These are phyloP conservation scores for Serendipita sp. DNA, from an alignment of 768 basidiomycete genomes.

Conservation along the genomic window DNA sequence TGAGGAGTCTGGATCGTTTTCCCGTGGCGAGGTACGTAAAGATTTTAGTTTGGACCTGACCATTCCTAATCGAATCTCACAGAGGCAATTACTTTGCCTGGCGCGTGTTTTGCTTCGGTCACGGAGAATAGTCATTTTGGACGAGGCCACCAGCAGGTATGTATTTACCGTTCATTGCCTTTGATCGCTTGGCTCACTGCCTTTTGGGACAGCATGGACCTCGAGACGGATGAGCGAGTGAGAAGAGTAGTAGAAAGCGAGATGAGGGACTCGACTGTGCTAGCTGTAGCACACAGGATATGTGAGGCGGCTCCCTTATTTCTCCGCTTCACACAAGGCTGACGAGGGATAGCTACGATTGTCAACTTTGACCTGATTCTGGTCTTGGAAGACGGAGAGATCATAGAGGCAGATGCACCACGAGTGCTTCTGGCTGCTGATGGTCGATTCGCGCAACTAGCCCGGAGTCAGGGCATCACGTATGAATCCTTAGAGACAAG, in stretches of 20 bases:
- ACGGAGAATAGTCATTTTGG: constrained; percentile 9
- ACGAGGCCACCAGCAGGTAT: constrained; percentile 9
- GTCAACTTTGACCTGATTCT: constrained; percentile 6
- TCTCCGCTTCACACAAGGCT: not conserved
- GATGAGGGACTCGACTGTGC: not conserved
- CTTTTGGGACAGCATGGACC: constrained; percentile 1
- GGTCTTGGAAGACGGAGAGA: constrained; percentile 1
- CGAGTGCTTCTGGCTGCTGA: not conserved
- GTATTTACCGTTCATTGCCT: not conserved
- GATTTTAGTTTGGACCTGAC: not conserved
- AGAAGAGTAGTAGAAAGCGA: not conserved
- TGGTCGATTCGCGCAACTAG: constrained; percentile 6
- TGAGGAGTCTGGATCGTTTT: not conserved
- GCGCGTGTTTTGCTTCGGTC: constrained; percentile 6
- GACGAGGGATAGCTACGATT: constrained; percentile 5
- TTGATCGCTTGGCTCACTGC: not conserved
- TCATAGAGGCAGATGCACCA: constrained; percentile 6
- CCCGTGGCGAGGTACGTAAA: constrained; percentile 9
- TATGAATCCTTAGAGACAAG: no score
- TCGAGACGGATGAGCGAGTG: constrained; percentile 5
- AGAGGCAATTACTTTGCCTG: constrained; percentile 9
- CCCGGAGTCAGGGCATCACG: constrained; percentile 7
- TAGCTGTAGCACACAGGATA: constrained; percentile 9
- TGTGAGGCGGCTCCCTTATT: constrained; percentile 1
- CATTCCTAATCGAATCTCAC: not conserved